These are phyloP conservation scores for Daedaleopsis sinensis DNA, from an alignment of 768 basidiomycete genomes.

Conservation along the genomic window DNA sequence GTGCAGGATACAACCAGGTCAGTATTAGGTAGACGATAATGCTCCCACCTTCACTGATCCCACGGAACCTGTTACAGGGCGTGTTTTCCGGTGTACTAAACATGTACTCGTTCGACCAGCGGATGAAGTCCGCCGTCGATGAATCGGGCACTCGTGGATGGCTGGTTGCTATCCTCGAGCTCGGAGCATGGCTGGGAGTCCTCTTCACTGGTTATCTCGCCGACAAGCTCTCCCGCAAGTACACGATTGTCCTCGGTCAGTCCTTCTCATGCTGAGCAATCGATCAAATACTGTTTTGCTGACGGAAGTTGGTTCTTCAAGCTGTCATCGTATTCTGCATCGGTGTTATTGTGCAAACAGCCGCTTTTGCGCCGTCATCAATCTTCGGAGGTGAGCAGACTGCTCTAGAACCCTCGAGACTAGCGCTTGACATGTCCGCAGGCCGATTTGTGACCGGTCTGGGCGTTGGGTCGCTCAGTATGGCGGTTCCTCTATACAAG, in stretches of 20 bases:
- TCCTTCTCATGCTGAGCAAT: neutral
- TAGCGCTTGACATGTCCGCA: conserved; percentile 4
- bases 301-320: conserved; percentile 4
- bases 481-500: conserved; percentile 85
- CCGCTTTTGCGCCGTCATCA: conserved; percentile 55
- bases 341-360: conserved; percentile 75
- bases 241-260: conserved; percentile 63
- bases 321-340: conserved; percentile 38
- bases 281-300: too few relatives aligned
- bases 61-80: conserved; percentile 43
- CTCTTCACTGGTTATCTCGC: conserved; percentile 73
- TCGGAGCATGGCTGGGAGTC: conserved; percentile 78
- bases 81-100: conserved; percentile 78
- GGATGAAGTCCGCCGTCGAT: conserved; percentile 59
- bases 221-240: conserved; percentile 74
- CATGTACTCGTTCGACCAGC: conserved; percentile 53
- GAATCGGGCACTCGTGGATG: conserved; percentile 64
- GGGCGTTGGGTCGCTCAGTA: conserved; percentile 79
- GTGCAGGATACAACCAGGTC: conserved; percentile 66
- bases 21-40: conserved; percentile 7
- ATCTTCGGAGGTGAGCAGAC: conserved; percentile 61
- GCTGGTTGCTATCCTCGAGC: conserved; percentile 74
- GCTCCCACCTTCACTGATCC: conserved; percentile 5
- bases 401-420: neutral
- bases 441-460: conserved; percentile 79